phyloP scores from a whole-genome alignment of 805 yeast species.

The Metschnikowia cerradonensis region DNA sequence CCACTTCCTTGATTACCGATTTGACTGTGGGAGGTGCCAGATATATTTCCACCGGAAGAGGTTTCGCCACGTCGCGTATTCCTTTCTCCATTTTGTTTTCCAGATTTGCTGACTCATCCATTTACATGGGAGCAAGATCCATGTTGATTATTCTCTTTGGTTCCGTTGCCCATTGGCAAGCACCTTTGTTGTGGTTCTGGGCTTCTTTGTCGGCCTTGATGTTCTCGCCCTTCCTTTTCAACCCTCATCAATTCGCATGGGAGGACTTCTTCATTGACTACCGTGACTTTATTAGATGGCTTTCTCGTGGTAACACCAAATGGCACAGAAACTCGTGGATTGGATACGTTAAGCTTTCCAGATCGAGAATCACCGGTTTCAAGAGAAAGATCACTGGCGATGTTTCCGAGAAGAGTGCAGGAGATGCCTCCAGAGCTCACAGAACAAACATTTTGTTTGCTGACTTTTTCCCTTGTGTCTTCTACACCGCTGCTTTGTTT shows the following conservation, averaged over 20 bases:
- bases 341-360: conserved; percentile 71
- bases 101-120: conserved; percentile 63
- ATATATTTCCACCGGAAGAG: conserved; percentile 80
- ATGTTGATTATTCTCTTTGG: conserved; percentile 61
- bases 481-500: conserved; percentile 67
- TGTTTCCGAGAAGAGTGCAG: conserved; percentile 61
- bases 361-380: conserved; percentile 91
- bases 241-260: conserved; percentile 73
- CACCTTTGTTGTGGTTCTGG: conserved; percentile 65
- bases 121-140: conserved; percentile 79
- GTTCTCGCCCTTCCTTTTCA: conserved; percentile 68
- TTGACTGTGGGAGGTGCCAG: conserved; percentile 75
- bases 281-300: conserved; percentile 48
- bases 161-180: conserved; percentile 60
- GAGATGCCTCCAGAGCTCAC: conserved; percentile 72
- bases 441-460: conserved; percentile 73
- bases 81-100: conserved; percentile 64
- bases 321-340: conserved; percentile 90
- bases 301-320: conserved; percentile 81
- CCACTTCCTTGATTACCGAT: conserved; percentile 65
- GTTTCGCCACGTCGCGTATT: conserved; percentile 70
- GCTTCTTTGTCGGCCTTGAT: conserved; percentile 61
- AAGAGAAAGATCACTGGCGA: conserved; percentile 70
- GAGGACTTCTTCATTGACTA: conserved; percentile 70
- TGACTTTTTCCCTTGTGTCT: conserved; percentile 70